A percentile compares a stretch with the other conserved stretches of the same genome.
phyloP scores from a whole-genome alignment of 2,329 filamentous ascomycete species.

The Sporothrix euskadiensis region DNA sequence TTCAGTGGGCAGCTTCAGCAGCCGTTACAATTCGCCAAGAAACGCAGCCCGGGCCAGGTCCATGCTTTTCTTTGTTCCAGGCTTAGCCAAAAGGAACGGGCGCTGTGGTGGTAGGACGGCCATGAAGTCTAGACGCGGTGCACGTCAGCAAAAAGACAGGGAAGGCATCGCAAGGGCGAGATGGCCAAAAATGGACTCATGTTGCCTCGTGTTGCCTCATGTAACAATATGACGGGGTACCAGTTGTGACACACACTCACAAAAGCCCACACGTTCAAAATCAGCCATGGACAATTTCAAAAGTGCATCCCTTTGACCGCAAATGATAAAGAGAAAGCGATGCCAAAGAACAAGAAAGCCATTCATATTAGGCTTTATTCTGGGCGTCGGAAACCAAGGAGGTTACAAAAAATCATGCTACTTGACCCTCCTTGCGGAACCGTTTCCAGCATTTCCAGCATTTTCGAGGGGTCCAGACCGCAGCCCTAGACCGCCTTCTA shows the following conservation, averaged over 20 bases:
- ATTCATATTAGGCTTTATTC: background rate
- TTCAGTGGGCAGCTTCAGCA: background rate
- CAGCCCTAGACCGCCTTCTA: background rate
- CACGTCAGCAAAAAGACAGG: background rate
- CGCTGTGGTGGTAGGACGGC: background rate
- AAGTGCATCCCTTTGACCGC: background rate
- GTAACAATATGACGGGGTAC: background rate
- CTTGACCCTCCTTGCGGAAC: background rate
- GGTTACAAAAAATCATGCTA: slow-evolving; percentile 6
- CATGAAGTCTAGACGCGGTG: background rate
- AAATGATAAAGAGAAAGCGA: background rate
- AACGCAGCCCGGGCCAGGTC: background rate
- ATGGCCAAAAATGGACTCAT: background rate
- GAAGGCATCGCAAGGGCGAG: background rate
- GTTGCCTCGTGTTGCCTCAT: background rate
- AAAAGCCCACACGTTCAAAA: background rate
- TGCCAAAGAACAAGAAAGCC: background rate
- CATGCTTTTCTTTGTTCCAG: background rate
- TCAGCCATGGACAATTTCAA: background rate
- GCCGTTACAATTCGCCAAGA: slow-evolving; percentile 8
- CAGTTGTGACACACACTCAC: background rate
- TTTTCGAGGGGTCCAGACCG: slow-evolving; percentile 18
- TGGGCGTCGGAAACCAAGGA: background rate
- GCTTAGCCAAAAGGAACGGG: background rate
- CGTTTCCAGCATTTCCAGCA: background rate